These are phyloP conservation scores for Penicillium daleae DNA, from an alignment of 495 filamentous ascomycete genomes.

Conservation along the genomic window DNA sequence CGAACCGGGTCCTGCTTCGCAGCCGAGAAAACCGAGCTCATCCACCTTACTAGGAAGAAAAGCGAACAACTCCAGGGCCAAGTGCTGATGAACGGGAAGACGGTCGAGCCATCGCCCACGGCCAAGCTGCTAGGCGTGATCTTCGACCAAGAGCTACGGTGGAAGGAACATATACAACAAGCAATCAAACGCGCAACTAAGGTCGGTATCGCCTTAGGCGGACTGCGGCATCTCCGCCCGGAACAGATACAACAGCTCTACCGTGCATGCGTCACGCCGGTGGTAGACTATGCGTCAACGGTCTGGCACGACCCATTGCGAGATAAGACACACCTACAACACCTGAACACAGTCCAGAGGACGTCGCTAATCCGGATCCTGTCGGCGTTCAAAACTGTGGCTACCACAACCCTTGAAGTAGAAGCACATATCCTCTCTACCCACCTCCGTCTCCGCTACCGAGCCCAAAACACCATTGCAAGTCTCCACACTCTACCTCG, in stretches of 20 bases:
- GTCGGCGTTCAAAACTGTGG: background rate
- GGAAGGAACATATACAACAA: slow-evolving; percentile 8
- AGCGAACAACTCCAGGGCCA: slow-evolving; percentile 2
- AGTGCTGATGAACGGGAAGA: background rate
- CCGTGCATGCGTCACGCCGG: slow-evolving; percentile 9
- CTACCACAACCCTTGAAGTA: background rate
- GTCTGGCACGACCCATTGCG: slow-evolving; percentile 17
- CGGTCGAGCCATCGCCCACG: slow-evolving; percentile 1
- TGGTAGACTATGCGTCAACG: slow-evolving; percentile 12
- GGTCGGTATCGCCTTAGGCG: background rate
- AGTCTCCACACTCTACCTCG: slow-evolving; percentile 15
- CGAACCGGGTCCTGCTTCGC: slow-evolving; percentile 23
- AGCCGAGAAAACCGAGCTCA: slow-evolving; percentile 34
- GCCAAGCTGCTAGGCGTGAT: slow-evolving; percentile 7
- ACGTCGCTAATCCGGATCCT: slow-evolving; percentile 7
- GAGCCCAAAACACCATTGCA: slow-evolving; percentile 5
- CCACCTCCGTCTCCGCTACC: background rate
- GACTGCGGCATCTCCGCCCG: slow-evolving; percentile 12
- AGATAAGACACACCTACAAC: slow-evolving; percentile 15
- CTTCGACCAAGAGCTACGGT: slow-evolving; percentile 7
- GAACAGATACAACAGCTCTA: slow-evolving; percentile 19
- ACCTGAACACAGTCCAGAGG: slow-evolving; percentile 15
- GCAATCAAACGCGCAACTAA: slow-evolving; percentile 9
- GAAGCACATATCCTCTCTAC: background rate
- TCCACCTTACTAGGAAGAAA: slow-evolving; percentile 27